Base-by-base conservation (phyloP, 305 asterid genomes). In the Fraxinus latifolia region DNA sequence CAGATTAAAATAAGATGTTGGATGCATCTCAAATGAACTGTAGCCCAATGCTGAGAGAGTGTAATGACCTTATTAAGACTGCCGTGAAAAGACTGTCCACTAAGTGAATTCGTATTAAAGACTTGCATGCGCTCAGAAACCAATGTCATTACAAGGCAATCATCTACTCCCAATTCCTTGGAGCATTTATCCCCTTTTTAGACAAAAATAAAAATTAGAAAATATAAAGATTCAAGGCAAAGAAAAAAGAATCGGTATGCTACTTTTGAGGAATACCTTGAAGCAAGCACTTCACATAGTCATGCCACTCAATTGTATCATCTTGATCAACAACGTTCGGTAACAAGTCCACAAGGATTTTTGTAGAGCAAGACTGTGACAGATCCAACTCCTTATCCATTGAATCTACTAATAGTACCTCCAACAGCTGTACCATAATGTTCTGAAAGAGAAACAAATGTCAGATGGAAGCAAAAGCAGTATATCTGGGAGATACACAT, bases 31-130 rank as follows among this genome's bases (percentile, higher is more conserved):
- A 91, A 84, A 89, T 96, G 99, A 86, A 93, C 91, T 84, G 88
- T 81, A 81, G 97, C 97, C 95, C 93, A 94, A 83, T 96, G 98
- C 88, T 90, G 91, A 76, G 92, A 88, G 81, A 91, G 83, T 79
- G 88, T 68, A 77, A 81, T 85, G 87, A 91, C 71, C 80, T 87
- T 90, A 84, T 87, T 84, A 77, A 80, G 82, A 88, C 86, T 90
- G 89, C 82, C 82, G 36, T 83, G 86, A 85, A 85, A 86, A 81
- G 91, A 85, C 80, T 81, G 92, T 77, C 87, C 91, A 74, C 74
- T 83, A 62, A 70, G 80, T 77, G 87, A 86, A 78, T 87, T 82
- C 87, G 80, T 55, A 85, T 82, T 82, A 85, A 90, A 93, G 79
- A 84, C 89, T 86, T 88, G 95, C 81, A 88, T 78, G 83, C 86